Conservation (phyloP, 306 rosid species). For the Cicer yamashitae region DNA sequence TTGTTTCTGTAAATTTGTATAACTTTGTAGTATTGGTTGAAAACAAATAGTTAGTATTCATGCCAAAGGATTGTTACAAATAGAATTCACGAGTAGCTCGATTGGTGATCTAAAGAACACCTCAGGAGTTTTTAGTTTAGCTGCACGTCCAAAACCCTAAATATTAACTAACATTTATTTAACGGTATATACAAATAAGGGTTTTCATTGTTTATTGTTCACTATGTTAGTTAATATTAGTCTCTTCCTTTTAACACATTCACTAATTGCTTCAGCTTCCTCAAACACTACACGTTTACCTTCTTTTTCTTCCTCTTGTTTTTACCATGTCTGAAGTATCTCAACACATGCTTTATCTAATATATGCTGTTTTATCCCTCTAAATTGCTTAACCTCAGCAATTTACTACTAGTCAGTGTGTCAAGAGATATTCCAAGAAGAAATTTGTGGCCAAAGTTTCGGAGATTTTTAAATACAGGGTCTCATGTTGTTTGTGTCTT, state of each 20-base stretch:
- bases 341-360: slow-evolving; percentile 4
- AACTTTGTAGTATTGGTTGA: slow-evolving; percentile 10
- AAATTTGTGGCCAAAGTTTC: slow-evolving; percentile 20
- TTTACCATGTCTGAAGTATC: not conserved
- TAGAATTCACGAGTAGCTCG: no score
- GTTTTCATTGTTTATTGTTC: not conserved
- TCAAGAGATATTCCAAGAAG: slow-evolving; percentile 17
- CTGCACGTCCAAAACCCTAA: no score
- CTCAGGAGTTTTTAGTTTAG: no score
- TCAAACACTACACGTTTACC: no score
- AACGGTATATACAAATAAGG: not conserved
- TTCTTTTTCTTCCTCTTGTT: not conserved
- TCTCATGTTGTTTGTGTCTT: slow-evolving; percentile 18
- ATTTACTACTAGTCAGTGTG: not conserved
- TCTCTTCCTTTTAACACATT: not conserved
- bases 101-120: no score
- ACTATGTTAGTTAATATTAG: not conserved
- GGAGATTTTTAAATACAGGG: not conserved
- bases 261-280: no score
- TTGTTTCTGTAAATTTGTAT: not conserved
- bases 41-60: slow-evolving; percentile 7
- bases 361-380: not conserved
- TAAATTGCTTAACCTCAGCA: not conserved
- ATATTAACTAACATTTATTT: no score
- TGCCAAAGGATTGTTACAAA: no score